Base-by-base conservation (phyloP, 805 yeast species). In the Spathaspora girioi region DNA sequence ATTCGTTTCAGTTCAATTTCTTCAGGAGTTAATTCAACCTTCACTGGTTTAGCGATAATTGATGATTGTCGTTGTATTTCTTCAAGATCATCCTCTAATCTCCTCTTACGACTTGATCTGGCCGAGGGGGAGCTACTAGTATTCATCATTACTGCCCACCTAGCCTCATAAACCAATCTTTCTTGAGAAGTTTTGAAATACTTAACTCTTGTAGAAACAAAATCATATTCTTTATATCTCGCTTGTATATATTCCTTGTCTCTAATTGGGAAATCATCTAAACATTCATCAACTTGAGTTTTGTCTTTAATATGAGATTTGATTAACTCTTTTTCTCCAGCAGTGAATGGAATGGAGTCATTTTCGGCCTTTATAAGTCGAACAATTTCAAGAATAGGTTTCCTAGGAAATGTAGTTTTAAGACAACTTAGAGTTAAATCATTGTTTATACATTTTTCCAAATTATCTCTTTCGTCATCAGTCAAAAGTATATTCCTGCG, bases 101-200 rank as follows among this genome's bases (percentile, higher is more conserved):
- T 50, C 53, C 51, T 47, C 35, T 51, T 60, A 29, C 51, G 27
- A 8, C 46, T 49, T 35, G 48, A 42, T 19, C 60, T 53, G n/a
- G 60, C n/a, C 18, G 48, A 27, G 2, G 44, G 5, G 42, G 43
- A 23, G 43, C 46, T 32, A 8, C 45, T 48, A 45, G 51, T 55
- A n/a, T 42, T 52, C 14, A 55, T 54, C 38, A 67, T 61, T 1
- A 64, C 47, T 43, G 62, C 65, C 78, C 78, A 73, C 49, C 69
- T 63, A 0, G 77, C 76, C 48, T 70, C 75, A 52, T 72, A 73
- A 8, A 70, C 54, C 23, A 74, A 62, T 27, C 66, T 55, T 38
- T 71, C 76, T n/a, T 61, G 56, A 5, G 53, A 47, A 41, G 56
- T 65, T 38, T 64, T 61, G 49, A 70, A 71, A 26, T 56, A 61